Conservation (phyloP, 2,329 filamentous ascomycete genomes). For the Colletotrichum sp. region DNA sequence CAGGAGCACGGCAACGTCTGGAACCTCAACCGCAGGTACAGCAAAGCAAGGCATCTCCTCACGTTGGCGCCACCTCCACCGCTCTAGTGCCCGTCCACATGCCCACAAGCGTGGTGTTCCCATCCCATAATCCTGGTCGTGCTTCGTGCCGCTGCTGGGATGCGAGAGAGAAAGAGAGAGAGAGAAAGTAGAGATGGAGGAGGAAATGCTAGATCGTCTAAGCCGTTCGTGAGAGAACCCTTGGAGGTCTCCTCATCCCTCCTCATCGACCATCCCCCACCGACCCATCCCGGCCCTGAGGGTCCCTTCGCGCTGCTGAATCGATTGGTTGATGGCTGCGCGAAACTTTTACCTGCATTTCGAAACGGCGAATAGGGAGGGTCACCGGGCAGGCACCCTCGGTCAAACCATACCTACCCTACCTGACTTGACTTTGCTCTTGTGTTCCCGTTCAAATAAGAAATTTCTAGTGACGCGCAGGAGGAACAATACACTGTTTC, state of each 20-base stretch:
- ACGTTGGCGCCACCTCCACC: neutral
- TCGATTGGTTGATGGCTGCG: conserved; percentile 9
- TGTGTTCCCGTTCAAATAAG: neutral
- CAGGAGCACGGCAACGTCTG: conserved; percentile 7
- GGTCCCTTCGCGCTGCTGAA: conserved; percentile 6
- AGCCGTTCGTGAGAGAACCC: conserved; percentile 8
- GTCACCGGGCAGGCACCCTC: neutral
- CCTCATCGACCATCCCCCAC: neutral
- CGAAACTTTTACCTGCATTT: conserved; percentile 10
- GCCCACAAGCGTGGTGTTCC: neutral
- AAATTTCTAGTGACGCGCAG: neutral
- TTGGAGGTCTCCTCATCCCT: neutral
- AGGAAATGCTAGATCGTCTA: conserved; percentile 1
- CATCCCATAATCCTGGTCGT: neutral
- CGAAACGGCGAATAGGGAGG: conserved; percentile 16
- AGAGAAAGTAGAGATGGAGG: neutral
- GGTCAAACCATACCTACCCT: neutral
- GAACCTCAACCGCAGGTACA: neutral
- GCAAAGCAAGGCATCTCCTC: neutral
- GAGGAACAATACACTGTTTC: neutral
- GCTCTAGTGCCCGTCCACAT: neutral
- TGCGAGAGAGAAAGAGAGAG: neutral
- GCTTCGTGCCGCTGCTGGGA: neutral
- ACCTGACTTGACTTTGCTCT: neutral
- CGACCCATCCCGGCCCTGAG: conserved; percentile 4